Evolutionary conservation across 1,139 yeast species (phyloP).

Genomic region (Yamadazyma jaroonii): DNA sequence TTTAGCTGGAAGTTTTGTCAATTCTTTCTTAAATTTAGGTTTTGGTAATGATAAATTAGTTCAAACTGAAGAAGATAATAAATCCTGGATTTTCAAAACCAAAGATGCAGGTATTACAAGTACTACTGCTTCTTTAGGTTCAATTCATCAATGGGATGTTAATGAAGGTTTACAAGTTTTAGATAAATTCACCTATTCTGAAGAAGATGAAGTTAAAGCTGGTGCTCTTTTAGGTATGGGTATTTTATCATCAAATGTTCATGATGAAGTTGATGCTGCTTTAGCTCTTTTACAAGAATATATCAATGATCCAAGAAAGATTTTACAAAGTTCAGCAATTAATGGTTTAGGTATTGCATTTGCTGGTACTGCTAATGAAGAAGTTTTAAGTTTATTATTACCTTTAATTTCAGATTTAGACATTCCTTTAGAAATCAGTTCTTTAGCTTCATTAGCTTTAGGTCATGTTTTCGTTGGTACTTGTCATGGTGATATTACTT

Average conservation of each 20-base stretch:
- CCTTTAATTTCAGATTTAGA: constrained; percentile 88
- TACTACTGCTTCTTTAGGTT: constrained; percentile 89
- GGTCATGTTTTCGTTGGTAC: constrained; percentile 97
- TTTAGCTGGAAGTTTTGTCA: constrained; percentile 92
- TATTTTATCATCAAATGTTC: constrained; percentile 89
- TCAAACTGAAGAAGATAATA: constrained; percentile 68
- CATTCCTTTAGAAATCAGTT: constrained; percentile 71
- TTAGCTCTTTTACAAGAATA: constrained; percentile 82
- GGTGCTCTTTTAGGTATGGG: constrained; percentile 98
- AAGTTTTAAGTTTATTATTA: constrained; percentile 68
- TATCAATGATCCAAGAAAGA: constrained; percentile 48
- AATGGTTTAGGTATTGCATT: constrained; percentile 92
- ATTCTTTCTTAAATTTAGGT: constrained; percentile 88
- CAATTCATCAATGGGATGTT: constrained; percentile 88
- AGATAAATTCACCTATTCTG: constrained; percentile 85
- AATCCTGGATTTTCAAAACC: constrained; percentile 88
- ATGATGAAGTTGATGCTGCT: constrained; percentile 95
- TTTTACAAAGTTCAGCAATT: constrained; percentile 76
- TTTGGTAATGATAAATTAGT: constrained; percentile 83
- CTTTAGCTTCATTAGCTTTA: constrained; percentile 85
- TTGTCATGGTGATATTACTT: constrained; percentile 90
- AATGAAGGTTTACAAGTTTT: constrained; percentile 86
- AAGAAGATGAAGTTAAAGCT: constrained; percentile 86
- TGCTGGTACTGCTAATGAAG: constrained; percentile 91
- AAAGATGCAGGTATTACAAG: constrained; percentile 93